phyloP scores from a whole-genome alignment of 1,284 basidiomycete genomes.

The Cryptococcus neoformans region DNA sequence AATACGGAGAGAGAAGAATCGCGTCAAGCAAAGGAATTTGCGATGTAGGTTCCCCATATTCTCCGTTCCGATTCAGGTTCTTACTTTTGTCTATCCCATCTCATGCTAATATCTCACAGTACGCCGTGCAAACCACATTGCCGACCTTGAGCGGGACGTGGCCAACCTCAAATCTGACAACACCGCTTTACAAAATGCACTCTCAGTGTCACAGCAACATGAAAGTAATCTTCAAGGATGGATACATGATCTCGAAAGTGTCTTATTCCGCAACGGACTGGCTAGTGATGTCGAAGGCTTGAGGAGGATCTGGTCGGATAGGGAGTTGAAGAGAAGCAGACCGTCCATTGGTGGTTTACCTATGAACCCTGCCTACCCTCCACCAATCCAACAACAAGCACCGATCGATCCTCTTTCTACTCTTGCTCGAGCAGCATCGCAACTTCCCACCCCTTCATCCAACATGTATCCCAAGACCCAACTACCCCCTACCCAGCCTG shows the following conservation, averaged over 20 bases:
- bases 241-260: conserved; percentile 34
- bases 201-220: conserved; percentile 14
- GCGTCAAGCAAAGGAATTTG: conserved; percentile 38
- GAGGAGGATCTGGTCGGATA: conserved; percentile 24
- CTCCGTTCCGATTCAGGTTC: neutral
- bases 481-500: neutral
- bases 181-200: conserved; percentile 19
- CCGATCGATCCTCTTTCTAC: conserved; percentile 12
- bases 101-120: conserved; percentile 14
- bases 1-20: conserved; percentile 35
- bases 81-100: neutral
- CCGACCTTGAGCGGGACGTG: conserved; percentile 31
- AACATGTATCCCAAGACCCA: neutral
- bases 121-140: conserved; percentile 41
- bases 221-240: conserved; percentile 27
- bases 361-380: neutral
- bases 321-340: neutral
- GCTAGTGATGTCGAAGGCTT: conserved; percentile 27
- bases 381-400: neutral
- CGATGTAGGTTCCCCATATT: conserved; percentile 20
- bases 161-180: conserved; percentile 14
- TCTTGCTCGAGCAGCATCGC: conserved; percentile 10
- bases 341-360: neutral
- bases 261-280: conserved; percentile 28
- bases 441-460: neutral